Percentiles rank a stretch among this genome's conserved stretches.
Conservation (phyloP, 441 rosid species). For the Hura crepitans region DNA sequence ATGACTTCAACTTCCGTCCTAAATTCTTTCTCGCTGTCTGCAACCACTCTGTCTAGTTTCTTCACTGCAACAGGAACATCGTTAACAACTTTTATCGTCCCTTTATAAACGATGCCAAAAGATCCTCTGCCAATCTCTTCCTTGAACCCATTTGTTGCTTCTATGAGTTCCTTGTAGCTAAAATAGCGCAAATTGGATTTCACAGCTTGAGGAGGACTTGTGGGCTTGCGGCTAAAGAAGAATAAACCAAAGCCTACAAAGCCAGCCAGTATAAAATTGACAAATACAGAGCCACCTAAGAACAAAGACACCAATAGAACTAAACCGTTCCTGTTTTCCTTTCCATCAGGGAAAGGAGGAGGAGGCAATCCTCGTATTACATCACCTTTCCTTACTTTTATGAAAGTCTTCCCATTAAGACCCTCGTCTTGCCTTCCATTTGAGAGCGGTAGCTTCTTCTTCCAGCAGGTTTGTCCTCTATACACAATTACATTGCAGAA, state of each 20-base stretch:
- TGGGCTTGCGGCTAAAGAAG: constrained; percentile 6
- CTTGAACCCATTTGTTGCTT: constrained; percentile 33
- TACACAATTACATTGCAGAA: constrained; percentile 36
- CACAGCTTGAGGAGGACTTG: neutral
- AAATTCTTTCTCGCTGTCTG: constrained; percentile 33
- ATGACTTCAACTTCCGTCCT: constrained; percentile 31
- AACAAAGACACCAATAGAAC: constrained; percentile 19
- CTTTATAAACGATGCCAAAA: constrained; percentile 37
- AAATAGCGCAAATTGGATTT: constrained; percentile 29
- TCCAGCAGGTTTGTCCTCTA: constrained; percentile 31
- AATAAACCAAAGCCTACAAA: constrained; percentile 17
- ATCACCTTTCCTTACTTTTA: constrained; percentile 31
- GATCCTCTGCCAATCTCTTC: constrained; percentile 44
- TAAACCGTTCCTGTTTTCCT: neutral
- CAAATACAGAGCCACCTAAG: constrained; percentile 28
- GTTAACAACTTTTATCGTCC: constrained; percentile 1
- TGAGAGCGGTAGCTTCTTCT: constrained; percentile 40
- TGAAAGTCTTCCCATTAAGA: constrained; percentile 6
- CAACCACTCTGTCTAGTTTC: constrained; percentile 22
- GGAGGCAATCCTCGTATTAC: neutral
- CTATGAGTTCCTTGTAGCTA: constrained; percentile 32
- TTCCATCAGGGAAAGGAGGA: neutral
- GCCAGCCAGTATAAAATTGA: constrained; percentile 22
- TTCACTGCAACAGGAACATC: constrained; percentile 28
- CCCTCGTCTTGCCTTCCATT: constrained; percentile 22